Conservation (phyloP, 345 rosid species). For the Arabidopsis thaliana region DNA sequence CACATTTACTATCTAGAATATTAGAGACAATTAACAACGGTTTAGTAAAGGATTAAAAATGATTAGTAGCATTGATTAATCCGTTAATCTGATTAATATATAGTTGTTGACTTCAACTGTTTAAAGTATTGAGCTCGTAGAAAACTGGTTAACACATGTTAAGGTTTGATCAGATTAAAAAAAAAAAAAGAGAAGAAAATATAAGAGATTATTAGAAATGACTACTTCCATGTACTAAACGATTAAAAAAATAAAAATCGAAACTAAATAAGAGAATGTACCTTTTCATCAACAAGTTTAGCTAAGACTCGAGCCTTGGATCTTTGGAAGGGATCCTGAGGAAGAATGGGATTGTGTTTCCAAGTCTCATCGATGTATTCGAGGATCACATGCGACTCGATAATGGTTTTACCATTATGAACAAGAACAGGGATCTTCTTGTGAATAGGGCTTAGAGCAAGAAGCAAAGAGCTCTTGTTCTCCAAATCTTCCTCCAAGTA, state of each 20-base stretch:
- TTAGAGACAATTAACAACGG: background rate
- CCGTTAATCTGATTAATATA: background rate
- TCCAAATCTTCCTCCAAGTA: constrained; percentile 49
- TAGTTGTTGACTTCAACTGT: background rate
- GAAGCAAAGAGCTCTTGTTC: constrained; percentile 48
- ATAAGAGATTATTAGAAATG: background rate
- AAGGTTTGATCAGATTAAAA: no score
- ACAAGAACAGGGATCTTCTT: constrained; percentile 56
- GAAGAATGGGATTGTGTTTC: constrained; percentile 51
- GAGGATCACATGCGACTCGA: constrained; percentile 50
- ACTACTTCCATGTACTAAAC: background rate
- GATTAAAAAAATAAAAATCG: background rate
- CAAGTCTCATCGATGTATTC: constrained; percentile 61
- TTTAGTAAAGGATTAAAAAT: background rate
- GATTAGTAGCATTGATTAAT: background rate
- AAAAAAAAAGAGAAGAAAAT: no score
- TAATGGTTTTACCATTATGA: constrained; percentile 51
- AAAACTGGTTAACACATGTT: background rate
- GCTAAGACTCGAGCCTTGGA: constrained; percentile 52
- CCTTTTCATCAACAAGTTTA: constrained; percentile 48
- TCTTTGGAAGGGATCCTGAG: constrained; percentile 50
- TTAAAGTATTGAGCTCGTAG: background rate
- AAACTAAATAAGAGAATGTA: background rate
- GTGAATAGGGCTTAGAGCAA: constrained; percentile 49
- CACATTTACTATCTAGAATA: background rate